Conservation (phyloP, 108 stramenopile species). For the Cyclostephanos invisitatus region DNA sequence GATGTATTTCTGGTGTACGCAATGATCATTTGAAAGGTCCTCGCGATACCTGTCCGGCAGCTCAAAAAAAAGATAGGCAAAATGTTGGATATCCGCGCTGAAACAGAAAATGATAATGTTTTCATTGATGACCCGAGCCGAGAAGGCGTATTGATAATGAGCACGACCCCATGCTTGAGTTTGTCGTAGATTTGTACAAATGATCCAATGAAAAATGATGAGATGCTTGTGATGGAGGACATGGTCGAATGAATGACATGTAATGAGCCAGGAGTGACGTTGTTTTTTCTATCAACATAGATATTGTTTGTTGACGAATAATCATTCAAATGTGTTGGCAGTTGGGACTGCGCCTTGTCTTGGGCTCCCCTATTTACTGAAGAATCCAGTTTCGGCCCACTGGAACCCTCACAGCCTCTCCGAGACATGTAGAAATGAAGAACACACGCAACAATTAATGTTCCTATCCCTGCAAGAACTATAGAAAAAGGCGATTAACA, state of each 20-base stretch:
- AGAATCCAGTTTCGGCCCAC: neutral
- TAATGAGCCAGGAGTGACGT: neutral
- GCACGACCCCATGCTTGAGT: conserved; percentile 1
- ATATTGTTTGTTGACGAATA: neutral
- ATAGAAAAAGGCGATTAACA: neutral
- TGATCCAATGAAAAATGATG: conserved; percentile 3
- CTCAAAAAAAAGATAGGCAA: neutral
- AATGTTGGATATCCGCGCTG: neutral
- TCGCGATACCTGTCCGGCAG: neutral
- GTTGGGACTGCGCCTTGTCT: neutral
- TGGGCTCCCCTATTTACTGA: neutral
- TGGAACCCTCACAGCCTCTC: neutral
- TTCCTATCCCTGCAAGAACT: conserved; percentile 31
- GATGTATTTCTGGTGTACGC: neutral
- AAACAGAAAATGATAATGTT: neutral
- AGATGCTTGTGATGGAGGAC: neutral
- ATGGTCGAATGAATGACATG: neutral
- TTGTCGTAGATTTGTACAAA: neutral
- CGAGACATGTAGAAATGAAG: conserved; percentile 44
- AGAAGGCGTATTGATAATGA: neutral
- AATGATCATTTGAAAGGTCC: neutral
- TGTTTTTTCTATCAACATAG: neutral
- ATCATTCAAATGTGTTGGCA: neutral
- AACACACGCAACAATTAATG: conserved; percentile 34
- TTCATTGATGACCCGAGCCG: neutral